phyloP scores from a whole-genome alignment of 768 basidiomycete genomes.

The Boletus sensibilis region DNA sequence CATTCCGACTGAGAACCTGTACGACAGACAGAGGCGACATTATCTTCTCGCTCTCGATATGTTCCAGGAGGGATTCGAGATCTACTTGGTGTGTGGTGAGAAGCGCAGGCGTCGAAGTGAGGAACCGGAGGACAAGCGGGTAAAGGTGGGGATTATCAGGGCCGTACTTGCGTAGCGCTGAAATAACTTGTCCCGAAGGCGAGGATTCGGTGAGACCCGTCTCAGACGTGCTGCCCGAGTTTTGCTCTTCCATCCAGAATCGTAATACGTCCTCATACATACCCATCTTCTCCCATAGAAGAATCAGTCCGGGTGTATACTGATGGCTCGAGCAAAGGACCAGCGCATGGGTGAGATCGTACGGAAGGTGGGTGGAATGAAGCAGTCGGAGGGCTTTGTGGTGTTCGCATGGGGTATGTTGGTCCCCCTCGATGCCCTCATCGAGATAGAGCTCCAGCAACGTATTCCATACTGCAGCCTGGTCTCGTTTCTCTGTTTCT shows the following conservation, averaged over 20 bases:
- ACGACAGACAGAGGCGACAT: conserved; percentile 90
- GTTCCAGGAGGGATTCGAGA: conserved; percentile 65
- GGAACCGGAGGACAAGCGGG: conserved; percentile 82
- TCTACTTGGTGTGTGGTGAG: conserved; percentile 71
- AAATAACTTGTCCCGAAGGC: conserved; percentile 55
- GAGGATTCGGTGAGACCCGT: conserved; percentile 31
- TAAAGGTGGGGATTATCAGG: conserved; percentile 72
- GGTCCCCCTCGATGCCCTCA: conserved; percentile 27
- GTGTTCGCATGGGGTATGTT: conserved; percentile 8
- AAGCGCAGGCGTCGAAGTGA: conserved; percentile 78
- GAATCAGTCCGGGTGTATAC: conserved; percentile 82
- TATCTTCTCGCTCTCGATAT: conserved; percentile 77
- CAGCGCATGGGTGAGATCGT: conserved; percentile 90
- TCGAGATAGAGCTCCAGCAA: conserved; percentile 90
- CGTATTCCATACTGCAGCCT: conserved; percentile 92
- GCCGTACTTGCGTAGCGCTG: conserved; percentile 75
- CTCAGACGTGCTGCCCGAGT: conserved; percentile 4
- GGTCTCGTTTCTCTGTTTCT: conserved; percentile 59
- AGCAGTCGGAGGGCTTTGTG: conserved; percentile 76
- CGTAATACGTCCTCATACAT: conserved; percentile 96
- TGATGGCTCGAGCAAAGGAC: conserved; percentile 85
- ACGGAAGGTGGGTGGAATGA: conserved; percentile 58
- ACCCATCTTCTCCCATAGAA: conserved; percentile 90
- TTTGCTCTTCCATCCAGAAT: conserved; percentile 84
- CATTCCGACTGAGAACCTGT: conserved; percentile 84